Evolutionary conservation across 345 rosid genomes (phyloP).

Genomic region (Hirschfeldia incana): DNA sequence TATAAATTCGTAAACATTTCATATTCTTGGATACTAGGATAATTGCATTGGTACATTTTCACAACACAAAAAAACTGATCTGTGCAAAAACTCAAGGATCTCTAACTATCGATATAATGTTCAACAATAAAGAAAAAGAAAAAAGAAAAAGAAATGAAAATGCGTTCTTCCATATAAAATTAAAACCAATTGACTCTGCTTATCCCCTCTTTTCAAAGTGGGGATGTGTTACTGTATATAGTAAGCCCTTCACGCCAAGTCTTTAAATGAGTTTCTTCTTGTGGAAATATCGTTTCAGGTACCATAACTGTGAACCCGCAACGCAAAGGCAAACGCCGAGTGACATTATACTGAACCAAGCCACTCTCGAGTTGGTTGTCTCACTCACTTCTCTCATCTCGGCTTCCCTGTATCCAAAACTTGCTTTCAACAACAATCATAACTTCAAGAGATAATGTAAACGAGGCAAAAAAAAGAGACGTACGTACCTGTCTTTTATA

Average conservation of each 20-base stretch:
- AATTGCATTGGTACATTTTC: constrained; percentile 14
- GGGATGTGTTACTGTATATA: constrained; percentile 27
- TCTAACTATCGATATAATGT: constrained; percentile 23
- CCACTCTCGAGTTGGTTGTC: constrained; percentile 67
- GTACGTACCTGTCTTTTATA: constrained; percentile 68
- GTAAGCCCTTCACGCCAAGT: constrained; percentile 16
- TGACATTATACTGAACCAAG: constrained; percentile 79
- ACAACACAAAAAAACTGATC: constrained; percentile 20
- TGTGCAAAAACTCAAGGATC: constrained; percentile 34
- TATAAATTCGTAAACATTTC: not conserved
- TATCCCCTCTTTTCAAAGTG: constrained; percentile 27
- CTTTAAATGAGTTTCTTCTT: constrained; percentile 76
- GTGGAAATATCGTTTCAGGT: constrained; percentile 61
- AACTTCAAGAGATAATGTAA: constrained; percentile 6
- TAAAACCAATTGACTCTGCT: constrained; percentile 26
- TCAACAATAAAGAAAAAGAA: not conserved
- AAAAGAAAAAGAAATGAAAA: constrained; percentile 15
- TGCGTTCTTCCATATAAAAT: not conserved
- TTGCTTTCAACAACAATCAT: not conserved
- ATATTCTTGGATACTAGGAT: not conserved
- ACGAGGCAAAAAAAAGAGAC: not conserved
- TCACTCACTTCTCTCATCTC: constrained; percentile 77
- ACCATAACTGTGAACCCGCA: constrained; percentile 59
- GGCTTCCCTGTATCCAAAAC: constrained; percentile 55
- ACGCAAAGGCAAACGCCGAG: constrained; percentile 61